Conservation (phyloP, 1,139 yeast species). For the Sugiyamaella sp. region DNA sequence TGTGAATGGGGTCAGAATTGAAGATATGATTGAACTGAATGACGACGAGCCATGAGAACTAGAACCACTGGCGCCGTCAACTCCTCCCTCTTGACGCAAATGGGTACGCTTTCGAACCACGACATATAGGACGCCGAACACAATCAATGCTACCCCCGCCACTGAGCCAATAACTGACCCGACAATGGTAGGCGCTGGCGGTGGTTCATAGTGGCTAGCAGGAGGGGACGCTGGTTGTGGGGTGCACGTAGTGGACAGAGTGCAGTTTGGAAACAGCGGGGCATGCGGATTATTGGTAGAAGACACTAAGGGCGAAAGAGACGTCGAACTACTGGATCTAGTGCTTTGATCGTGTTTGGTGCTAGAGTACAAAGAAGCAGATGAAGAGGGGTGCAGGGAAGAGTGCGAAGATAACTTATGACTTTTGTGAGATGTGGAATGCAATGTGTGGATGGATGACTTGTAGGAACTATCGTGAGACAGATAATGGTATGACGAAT, state of each 20-base stretch:
- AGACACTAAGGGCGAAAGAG: not conserved
- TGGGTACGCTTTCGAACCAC: conserved; percentile 18
- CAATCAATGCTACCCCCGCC: conserved; percentile 42
- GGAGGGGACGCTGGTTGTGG: conserved; percentile 16
- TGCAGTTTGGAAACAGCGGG: conserved; percentile 15
- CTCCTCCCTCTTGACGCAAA: not conserved
- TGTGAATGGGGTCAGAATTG: not conserved
- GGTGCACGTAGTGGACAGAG: conserved; percentile 12
- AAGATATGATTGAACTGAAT: not conserved
- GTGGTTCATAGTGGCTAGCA: not conserved
- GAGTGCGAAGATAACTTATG: not conserved
- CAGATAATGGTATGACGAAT: not conserved
- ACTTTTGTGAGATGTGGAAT: not conserved
- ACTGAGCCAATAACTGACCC: conserved; percentile 52
- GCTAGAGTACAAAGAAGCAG: not conserved
- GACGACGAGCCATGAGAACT: not conserved
- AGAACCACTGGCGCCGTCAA: not conserved
- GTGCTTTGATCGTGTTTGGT: not conserved
- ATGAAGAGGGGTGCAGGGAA: not conserved
- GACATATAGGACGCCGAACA: conserved; percentile 31
- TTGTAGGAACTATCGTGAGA: conserved; percentile 3
- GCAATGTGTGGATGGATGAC: not conserved
- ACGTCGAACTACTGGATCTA: not conserved
- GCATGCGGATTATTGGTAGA: conserved; percentile 3
- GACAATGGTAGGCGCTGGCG: conserved; percentile 45